A percentile compares a stretch with the other conserved stretches of the same genome.
Evolutionary conservation across 139 green algal species (phyloP).

Genomic region (Diplosphaera chodatii): DNA sequence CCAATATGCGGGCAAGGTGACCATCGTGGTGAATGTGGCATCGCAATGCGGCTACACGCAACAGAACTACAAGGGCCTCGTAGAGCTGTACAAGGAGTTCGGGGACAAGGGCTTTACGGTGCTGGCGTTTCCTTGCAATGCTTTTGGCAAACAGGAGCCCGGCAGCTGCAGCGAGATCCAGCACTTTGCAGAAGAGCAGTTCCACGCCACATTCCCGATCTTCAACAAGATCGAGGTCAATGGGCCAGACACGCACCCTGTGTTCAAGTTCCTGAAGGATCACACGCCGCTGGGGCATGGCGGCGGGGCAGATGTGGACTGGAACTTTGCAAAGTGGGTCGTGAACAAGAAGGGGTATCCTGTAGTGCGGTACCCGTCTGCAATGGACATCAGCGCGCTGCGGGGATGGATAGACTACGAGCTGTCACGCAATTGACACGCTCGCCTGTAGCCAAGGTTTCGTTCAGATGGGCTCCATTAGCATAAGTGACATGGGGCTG

Average conservation of each 20-base stretch:
- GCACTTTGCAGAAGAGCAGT: conserved; percentile 34
- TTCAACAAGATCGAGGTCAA: conserved; percentile 61
- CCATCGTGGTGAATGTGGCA: conserved; percentile 72
- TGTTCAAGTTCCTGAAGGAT: conserved; percentile 62
- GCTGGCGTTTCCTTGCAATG: conserved; percentile 67
- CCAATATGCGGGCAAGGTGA: conserved; percentile 45
- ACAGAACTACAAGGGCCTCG: conserved; percentile 64
- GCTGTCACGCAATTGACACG: not conserved
- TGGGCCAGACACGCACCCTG: conserved; percentile 39
- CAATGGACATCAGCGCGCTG: not conserved
- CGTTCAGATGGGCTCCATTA: too few species aligned
- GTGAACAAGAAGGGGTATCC: conserved; percentile 41
- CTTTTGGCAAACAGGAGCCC: conserved; percentile 68
- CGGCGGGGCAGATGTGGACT: conserved; percentile 49
- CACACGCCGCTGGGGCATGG: conserved; percentile 35
- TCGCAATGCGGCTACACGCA: conserved; percentile 61
- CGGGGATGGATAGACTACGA: not conserved
- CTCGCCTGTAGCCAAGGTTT: too few species aligned
- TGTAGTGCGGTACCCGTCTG: conserved; percentile 2
- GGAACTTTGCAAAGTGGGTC: conserved; percentile 72
- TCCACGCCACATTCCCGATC: conserved; percentile 30
- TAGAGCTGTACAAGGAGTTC: conserved; percentile 52
- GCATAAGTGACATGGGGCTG: too few species aligned
- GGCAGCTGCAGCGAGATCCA: conserved; percentile 47
- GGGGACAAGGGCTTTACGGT: conserved; percentile 40